Evolutionary conservation across 2,329 filamentous ascomycete species (phyloP).

Genomic region (Ceratocystiopsis sp.): DNA sequence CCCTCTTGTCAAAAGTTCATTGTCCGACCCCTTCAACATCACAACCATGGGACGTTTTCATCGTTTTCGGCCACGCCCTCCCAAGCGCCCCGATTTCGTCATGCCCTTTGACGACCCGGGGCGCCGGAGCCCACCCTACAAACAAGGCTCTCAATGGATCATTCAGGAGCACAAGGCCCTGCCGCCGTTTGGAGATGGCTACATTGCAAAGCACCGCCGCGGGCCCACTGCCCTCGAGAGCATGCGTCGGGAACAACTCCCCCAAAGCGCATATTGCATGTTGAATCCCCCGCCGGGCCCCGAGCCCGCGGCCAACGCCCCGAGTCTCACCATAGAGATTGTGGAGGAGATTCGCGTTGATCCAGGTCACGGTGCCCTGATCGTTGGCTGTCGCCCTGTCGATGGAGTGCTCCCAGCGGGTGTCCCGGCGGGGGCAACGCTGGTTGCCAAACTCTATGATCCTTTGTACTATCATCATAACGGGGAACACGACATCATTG

Average conservation of each 20-base stretch:
- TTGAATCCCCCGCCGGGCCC: slow-evolving; percentile 5
- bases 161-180: slow-evolving; percentile 4
- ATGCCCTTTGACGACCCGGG: slow-evolving; percentile 2
- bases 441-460: slow-evolving; percentile 10
- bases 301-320: background rate
- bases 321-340: slow-evolving; percentile 1
- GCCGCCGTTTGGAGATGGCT: slow-evolving; percentile 7
- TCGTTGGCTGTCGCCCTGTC: slow-evolving; percentile 6
- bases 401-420: background rate
- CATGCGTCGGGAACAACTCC: slow-evolving; percentile 7
- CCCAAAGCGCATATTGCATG: slow-evolving; percentile 8
- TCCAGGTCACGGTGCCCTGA: slow-evolving; percentile 1
- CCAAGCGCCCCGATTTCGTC: slow-evolving; percentile 1
- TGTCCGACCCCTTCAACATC: too few species aligned
- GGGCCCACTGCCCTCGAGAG: slow-evolving; percentile 1
- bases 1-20: too few species aligned
- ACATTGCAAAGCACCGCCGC: slow-evolving; percentile 4
- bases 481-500: slow-evolving; percentile 7
- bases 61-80: background rate
- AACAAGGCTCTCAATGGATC: background rate
- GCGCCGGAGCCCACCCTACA: slow-evolving; percentile 3
- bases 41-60: too few species aligned
- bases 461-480: slow-evolving; percentile 9
- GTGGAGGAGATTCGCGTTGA: slow-evolving; percentile 3
- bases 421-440: background rate